Evolutionary conservation across 441 rosid species (phyloP), one percentile per base, ranked within the genome.

Genomic region (Pelargonium fulgidum): DNA sequence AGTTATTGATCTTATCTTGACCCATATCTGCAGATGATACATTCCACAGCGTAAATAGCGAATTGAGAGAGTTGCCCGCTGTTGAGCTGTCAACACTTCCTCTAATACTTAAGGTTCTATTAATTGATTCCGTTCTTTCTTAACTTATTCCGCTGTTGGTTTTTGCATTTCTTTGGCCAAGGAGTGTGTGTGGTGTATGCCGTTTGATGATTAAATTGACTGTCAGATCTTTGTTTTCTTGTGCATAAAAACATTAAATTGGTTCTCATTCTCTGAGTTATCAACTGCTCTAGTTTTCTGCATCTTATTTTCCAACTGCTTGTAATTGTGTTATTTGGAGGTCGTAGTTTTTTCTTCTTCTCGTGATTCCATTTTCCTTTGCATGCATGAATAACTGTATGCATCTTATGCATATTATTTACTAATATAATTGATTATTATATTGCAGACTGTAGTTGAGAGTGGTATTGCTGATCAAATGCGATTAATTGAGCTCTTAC

Each of bases 31-130:
- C 89, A 95, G 99, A 70, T 45, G 96, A 92, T 77, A 82, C 97
- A 72, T 92, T 88, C 83, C 98, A 88, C 76, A 79, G 83, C 76
- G 78, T 86, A 77, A 86, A 83, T 74, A 92, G 91, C 68, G 97
- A 89, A 72, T 81, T 95, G 82, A 87, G 91, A 85, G 99, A 95
- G 77, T 84, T 95, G 78, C 99, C 99, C 68, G 84, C 92, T 3
- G 88, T 95, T 77, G 99, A 95, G 78, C 96, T 92, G 80, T 86
- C 98, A 50, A 85, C 95, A 24, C 99, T 95, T 75, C 97, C 93
- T 65, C 72, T 89, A 75, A 82, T 95, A 71, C 91, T 90, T 72
- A 95, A 95, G 99, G 99, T 95, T 76, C 45, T 70, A 64, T 73
- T 67, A 14, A 75, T 39, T 62, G 75, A 65, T 71, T 44, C 67